phyloP scores from a whole-genome alignment of 139 green algal genomes.

The Tetraselmis striata region DNA sequence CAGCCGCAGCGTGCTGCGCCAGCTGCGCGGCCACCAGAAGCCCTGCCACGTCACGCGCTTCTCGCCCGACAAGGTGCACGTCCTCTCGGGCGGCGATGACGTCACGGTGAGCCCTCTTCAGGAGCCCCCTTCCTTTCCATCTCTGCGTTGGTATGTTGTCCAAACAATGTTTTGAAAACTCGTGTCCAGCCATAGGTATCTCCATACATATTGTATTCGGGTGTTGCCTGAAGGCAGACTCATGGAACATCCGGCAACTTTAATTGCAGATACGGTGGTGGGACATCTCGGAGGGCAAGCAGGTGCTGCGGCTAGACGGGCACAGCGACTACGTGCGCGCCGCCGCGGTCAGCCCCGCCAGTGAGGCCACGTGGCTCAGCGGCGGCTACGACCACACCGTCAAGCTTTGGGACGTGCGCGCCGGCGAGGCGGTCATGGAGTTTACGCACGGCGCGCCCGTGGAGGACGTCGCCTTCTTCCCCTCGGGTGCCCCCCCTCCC shows the following conservation, averaged over 20 bases:
- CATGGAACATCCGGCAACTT: too few relatives aligned
- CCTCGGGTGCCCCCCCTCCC: slow-evolving; percentile 35
- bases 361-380: slow-evolving; percentile 49
- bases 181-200: too few relatives aligned
- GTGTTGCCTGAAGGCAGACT: too few relatives aligned
- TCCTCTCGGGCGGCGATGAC: slow-evolving; percentile 83
- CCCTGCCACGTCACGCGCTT: slow-evolving; percentile 65
- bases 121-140: too few relatives aligned
- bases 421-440: slow-evolving; percentile 19
- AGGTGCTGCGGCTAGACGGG: slow-evolving; percentile 55
- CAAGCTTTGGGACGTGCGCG: slow-evolving; percentile 79
- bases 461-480: slow-evolving; percentile 75
- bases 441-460: slow-evolving; percentile 75
- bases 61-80: slow-evolving; percentile 54
- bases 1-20: slow-evolving; percentile 72
- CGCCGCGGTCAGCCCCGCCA: slow-evolving; percentile 40
- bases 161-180: too few relatives aligned
- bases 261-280: slow-evolving; percentile 57
- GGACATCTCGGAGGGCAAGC: slow-evolving; percentile 64
- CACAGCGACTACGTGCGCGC: slow-evolving; percentile 85
- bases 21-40: slow-evolving; percentile 76
- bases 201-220: too few relatives aligned
- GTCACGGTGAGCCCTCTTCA: slow-evolving; percentile 31
- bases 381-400: slow-evolving; percentile 80
- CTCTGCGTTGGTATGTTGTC: too few relatives aligned